phyloP scores from a whole-genome alignment of 2,329 filamentous ascomycete genomes.

The Cadophora luteo-olivacea region DNA sequence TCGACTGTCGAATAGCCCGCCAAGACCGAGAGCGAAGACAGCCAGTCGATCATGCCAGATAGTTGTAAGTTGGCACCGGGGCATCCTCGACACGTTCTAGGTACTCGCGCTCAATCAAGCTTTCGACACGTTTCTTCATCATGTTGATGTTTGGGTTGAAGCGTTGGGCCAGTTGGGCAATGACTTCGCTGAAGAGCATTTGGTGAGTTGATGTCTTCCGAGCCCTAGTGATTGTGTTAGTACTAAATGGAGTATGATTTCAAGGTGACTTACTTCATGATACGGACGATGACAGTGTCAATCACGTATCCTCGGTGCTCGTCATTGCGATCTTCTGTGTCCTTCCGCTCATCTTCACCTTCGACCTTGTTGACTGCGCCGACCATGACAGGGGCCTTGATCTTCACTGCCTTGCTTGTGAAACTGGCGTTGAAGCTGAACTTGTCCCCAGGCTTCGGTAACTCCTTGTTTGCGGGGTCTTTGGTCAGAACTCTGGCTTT shows the following conservation, averaged over 20 bases:
- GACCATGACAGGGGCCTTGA: slow-evolving; percentile 87
- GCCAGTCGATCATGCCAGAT: slow-evolving; percentile 62
- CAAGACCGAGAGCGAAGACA: not conserved
- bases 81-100: slow-evolving; percentile 76
- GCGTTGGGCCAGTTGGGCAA: slow-evolving; percentile 69
- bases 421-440: slow-evolving; percentile 87
- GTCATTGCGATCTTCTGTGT: slow-evolving; percentile 78
- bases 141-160: slow-evolving; percentile 80
- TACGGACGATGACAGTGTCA: slow-evolving; percentile 79
- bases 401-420: slow-evolving; percentile 80
- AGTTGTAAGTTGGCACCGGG: slow-evolving; percentile 68
- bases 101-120: slow-evolving; percentile 78
- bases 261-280: slow-evolving; percentile 75
- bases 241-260: not conserved
- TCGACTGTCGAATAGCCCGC: not conserved
- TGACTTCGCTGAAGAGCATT: slow-evolving; percentile 73
- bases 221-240: slow-evolving; percentile 62
- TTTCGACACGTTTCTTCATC: slow-evolving; percentile 83
- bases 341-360: slow-evolving; percentile 69
- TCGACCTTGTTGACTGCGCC: slow-evolving; percentile 83
- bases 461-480: slow-evolving; percentile 77
- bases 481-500: slow-evolving; percentile 85
- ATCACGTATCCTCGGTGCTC: slow-evolving; percentile 74
- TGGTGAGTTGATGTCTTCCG: slow-evolving; percentile 75
- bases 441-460: slow-evolving; percentile 72